Conservation (phyloP, 2,329 filamentous ascomycete species). For the Cladophialophora immunda region DNA sequence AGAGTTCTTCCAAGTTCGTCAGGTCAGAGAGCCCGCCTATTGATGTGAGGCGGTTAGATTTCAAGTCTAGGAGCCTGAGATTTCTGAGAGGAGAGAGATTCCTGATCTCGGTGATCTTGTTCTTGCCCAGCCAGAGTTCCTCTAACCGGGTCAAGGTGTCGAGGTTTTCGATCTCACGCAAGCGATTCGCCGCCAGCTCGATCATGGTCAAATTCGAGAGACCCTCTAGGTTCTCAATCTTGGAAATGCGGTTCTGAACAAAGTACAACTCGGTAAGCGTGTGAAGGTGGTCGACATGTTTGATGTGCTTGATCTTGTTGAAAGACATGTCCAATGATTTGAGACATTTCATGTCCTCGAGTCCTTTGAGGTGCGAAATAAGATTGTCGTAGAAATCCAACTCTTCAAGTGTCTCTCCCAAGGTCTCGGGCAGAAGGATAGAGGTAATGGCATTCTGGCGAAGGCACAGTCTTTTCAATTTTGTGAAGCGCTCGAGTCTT, state of each 20-base stretch:
- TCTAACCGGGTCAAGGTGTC: constrained; percentile 80
- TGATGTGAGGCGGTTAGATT: constrained; percentile 88
- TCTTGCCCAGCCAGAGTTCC: constrained; percentile 93
- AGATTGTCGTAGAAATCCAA: constrained; percentile 97
- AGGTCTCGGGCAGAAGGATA: constrained; percentile 75
- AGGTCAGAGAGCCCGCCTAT: constrained; percentile 79
- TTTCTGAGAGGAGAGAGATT: constrained; percentile 78
- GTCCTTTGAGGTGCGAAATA: constrained; percentile 82
- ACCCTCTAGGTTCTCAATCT: constrained; percentile 83
- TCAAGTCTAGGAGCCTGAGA: constrained; percentile 88
- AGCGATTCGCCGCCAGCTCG: constrained; percentile 90
- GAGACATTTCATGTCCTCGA: constrained; percentile 79
- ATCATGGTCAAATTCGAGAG: constrained; percentile 80
- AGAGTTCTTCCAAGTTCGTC: constrained; percentile 84
- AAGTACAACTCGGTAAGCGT: constrained; percentile 87
- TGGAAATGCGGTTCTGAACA: constrained; percentile 91
- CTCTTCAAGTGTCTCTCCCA: constrained; percentile 76
- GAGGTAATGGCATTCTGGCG: constrained; percentile 88
- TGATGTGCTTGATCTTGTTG: constrained; percentile 99
- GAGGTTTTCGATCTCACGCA: constrained; percentile 86
- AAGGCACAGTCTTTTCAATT: constrained; percentile 80
- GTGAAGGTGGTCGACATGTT: constrained; percentile 79
- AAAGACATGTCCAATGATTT: constrained; percentile 89
- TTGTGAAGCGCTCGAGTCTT: constrained; percentile 81
- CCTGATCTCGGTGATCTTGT: constrained; percentile 87